Conservation (phyloP, 2,329 filamentous ascomycete species). For the Ophiostoma tasmaniense region DNA sequence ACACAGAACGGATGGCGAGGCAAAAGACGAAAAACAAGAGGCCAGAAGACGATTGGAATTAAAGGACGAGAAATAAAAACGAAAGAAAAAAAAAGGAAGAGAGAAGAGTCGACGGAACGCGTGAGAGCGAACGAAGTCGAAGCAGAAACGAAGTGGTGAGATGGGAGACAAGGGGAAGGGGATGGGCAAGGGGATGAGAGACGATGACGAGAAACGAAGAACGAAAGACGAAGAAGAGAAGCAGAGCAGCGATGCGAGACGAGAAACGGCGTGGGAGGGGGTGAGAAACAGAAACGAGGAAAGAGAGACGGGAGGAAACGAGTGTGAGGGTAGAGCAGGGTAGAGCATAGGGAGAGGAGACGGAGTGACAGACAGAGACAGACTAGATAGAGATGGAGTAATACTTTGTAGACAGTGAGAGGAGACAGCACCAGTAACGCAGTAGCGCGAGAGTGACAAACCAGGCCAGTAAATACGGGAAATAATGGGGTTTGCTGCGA, state of each 20-base stretch:
- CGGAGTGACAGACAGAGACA: background rate
- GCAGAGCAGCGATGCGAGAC: background rate
- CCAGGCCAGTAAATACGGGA: slow-evolving; percentile 2
- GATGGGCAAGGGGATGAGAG: background rate
- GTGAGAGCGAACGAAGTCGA: background rate
- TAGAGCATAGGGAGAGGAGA: background rate
- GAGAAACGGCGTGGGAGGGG: slow-evolving; percentile 2
- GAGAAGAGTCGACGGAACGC: background rate
- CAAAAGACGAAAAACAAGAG: background rate
- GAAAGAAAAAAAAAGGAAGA: background rate
- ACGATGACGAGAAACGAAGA: background rate
- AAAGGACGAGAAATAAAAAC: background rate
- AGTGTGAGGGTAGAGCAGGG: background rate
- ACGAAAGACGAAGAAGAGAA: background rate
- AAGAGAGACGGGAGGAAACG: slow-evolving; percentile 1
- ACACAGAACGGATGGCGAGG: background rate
- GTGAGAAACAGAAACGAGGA: slow-evolving; percentile 3
- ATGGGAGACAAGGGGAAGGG: background rate
- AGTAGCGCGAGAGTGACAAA: slow-evolving; percentile 4
- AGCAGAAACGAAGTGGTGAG: slow-evolving; percentile 1
- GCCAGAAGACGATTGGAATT: background rate
- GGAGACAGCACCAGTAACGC: background rate
- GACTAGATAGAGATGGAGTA: background rate
- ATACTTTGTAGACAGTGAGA: background rate
- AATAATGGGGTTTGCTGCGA: slow-evolving; percentile 4